A percentile compares a stretch with the other conserved stretches of the same genome.
Evolutionary conservation across 257 asterid species (phyloP).

Genomic region (Gentiana macrophylla): DNA sequence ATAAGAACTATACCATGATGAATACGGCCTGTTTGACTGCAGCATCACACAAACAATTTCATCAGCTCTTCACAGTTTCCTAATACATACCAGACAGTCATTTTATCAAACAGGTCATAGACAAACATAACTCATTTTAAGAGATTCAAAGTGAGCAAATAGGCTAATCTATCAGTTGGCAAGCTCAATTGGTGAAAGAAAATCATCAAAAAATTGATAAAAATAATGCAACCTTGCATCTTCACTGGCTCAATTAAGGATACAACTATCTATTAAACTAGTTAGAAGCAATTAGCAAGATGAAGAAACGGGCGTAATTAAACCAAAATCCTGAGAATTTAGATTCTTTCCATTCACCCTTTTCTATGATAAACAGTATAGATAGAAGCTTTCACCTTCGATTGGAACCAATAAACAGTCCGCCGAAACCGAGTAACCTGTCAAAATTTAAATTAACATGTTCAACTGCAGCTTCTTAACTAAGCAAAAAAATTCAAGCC

Average conservation of each 20-base stretch:
- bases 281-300: too few species aligned
- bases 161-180: neutral
- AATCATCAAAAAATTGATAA: too few species aligned
- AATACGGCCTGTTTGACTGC: constrained; percentile 68
- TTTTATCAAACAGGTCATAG: neutral
- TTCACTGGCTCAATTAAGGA: too few species aligned
- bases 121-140: neutral
- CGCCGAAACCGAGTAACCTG: constrained; percentile 64
- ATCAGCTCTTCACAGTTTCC: constrained; percentile 20
- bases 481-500: neutral
- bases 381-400: constrained; percentile 42
- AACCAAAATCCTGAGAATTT: too few species aligned
- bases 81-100: neutral
- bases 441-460: neutral
- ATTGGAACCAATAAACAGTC: constrained; percentile 48
- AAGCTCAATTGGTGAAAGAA: too few species aligned
- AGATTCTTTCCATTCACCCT: too few species aligned
- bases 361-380: neutral
- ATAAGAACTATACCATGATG: constrained; percentile 37
- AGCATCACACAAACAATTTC: constrained; percentile 20
- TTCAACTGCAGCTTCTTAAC: neutral
- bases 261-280: too few species aligned
- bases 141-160: neutral
- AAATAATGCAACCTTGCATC: too few species aligned
- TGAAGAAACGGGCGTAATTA: too few species aligned